Evolutionary conservation across 495 filamentous ascomycete species (phyloP).

Genomic region (Penicillium macrosclerotiorum): DNA sequence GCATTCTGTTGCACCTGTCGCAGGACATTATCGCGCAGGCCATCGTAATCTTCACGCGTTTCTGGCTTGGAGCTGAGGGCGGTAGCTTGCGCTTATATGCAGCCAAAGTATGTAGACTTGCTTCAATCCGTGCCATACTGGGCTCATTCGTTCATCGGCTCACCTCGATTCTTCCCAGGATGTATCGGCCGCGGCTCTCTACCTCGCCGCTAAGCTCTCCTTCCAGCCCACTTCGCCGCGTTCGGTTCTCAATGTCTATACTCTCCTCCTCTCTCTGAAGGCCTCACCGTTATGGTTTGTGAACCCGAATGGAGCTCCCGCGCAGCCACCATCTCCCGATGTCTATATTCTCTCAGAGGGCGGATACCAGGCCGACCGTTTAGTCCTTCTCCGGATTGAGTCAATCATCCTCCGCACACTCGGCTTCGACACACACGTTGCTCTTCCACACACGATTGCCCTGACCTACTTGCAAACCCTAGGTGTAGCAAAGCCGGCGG

Average conservation of each 20-base stretch:
- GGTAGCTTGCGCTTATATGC: conserved; percentile 59
- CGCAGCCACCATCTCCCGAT: conserved; percentile 46
- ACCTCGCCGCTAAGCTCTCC: conserved; percentile 81
- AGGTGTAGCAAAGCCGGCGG: conserved; percentile 48
- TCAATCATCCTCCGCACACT: conserved; percentile 70
- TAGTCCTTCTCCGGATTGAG: conserved; percentile 66
- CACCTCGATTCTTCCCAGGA: conserved; percentile 49
- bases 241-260: conserved; percentile 78
- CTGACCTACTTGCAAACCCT: conserved; percentile 92
- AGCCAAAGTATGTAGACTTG: conserved; percentile 48
- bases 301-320: conserved; percentile 28
- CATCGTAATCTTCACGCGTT: conserved; percentile 82
- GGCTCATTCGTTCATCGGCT: too few relatives aligned
- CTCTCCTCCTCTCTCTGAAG: conserved; percentile 68
- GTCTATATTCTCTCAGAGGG: conserved; percentile 73
- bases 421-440: conserved; percentile 78
- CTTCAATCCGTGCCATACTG: not conserved
- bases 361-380: conserved; percentile 60
- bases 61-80: conserved; percentile 71
- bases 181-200: conserved; percentile 77
- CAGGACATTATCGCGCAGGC: conserved; percentile 89
- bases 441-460: conserved; percentile 81
- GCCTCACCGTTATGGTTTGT: conserved; percentile 59
- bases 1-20: conserved; percentile 77
- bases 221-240: conserved; percentile 72